Percentiles rank a stretch among this genome's conserved stretches.
Evolutionary conservation across 2,329 filamentous ascomycete species (phyloP).

Genomic region (Dryadomyces quercivorus): DNA sequence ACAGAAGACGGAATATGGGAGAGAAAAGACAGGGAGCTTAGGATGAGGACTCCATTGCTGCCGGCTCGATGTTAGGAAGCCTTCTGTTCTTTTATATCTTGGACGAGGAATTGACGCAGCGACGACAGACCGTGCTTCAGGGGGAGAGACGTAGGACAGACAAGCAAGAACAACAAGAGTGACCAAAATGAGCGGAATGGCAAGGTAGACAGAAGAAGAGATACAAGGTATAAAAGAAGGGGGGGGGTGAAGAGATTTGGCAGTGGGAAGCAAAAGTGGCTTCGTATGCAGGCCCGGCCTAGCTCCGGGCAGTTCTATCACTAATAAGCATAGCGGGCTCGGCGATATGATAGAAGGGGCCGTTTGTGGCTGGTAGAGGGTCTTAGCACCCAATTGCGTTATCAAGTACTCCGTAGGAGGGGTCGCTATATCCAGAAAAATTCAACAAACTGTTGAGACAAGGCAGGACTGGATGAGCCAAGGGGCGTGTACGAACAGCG

Average conservation of each 20-base stretch:
- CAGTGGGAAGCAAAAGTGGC: neutral
- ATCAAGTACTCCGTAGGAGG: neutral
- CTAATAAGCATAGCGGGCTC: neutral
- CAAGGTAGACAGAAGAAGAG: neutral
- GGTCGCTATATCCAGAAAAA: neutral
- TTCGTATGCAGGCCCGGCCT: neutral
- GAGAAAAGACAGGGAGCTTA: neutral
- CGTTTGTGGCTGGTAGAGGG: neutral
- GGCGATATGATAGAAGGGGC: neutral
- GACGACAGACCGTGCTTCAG: neutral
- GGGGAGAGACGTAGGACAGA: neutral
- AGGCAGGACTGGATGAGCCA: no score
- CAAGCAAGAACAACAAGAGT: neutral
- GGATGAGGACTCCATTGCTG: neutral
- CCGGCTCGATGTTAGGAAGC: neutral
- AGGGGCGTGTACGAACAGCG: no score
- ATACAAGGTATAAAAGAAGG: neutral
- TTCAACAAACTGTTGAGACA: no score
- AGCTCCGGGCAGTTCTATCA: neutral
- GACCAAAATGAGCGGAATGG: neutral
- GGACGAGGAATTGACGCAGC: neutral
- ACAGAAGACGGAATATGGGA: neutral
- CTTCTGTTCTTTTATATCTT: neutral
- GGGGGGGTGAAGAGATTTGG: neutral
- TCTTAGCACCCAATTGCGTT: no score